Evolutionary conservation across 495 filamentous ascomycete species (phyloP), one percentile per base, ranked within the genome.

Genomic region (Podospora conica): DNA sequence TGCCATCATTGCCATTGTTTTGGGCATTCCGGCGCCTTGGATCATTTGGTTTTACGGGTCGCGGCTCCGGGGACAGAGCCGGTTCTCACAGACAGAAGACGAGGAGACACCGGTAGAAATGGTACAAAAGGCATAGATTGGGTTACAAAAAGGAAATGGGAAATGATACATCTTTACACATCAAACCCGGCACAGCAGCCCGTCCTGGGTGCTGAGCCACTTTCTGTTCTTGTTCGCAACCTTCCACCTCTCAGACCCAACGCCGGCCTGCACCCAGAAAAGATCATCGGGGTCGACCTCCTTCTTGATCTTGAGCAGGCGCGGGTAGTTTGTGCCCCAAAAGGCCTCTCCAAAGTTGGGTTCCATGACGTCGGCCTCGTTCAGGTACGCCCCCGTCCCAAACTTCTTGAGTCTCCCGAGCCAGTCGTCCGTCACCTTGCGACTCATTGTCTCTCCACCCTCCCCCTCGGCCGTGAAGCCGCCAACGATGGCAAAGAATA

Each of bases 311-410:
- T 65, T 24, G 21, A 78, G 67, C 28, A 87, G 70, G 1, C 73
- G 70, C 3, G 67, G 65, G 62, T 86, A 87, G 23, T 81, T 80
- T 1, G 10, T 64, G 5, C 79, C 88, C 56, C 82, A 91, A 75
- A 88, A 91, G 0, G 84, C 80, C 69, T 82, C 77, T 60, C 87
- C 83, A 76, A 85, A 90, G 59, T 87, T 71, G 0, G 87, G 87
- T 73, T 90, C 86, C 58, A 83, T 76, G n/a, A 84, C 73, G 71
- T 90, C 84, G 25, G 73, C 79, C 73, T 87, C 83, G 55, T 79
- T 83, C 0, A 78, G 27, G 40, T 85, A 85, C 0, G 74, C 80
- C 0, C 81, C 83, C 0, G 76, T 75, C 1, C 59, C 59, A 61
- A 21, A 61, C 59, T n/a, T 10, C 29, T 31, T 48, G n/a, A 72